Base-by-base conservation (phyloP, 768 basidiomycete species). In the Suillus placidus region DNA sequence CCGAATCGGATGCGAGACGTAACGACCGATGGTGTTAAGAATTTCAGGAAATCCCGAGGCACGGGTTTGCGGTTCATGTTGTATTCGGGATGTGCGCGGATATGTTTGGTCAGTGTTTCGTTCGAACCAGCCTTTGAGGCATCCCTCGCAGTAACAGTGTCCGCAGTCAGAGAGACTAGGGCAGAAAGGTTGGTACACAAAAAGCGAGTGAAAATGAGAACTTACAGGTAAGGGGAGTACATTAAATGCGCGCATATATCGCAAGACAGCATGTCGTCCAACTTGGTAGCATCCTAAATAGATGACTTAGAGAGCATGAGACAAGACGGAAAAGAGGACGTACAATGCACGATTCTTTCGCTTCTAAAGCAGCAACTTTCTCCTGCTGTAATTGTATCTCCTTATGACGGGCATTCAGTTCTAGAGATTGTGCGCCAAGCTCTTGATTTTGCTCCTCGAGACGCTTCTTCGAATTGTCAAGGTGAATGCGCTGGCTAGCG, bases 101-200 rank as follows among this genome's bases (percentile, higher is more conserved):
- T 77, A 67, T 89, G 85, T 66, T 84, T 82, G 0, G 76, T 78
- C 57, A 85, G 82, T 0, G 77, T 82, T 4, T 84, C 83, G 62
- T 67, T n/a, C 76, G 67, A 85, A 84, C 82, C 82, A 83, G 69
- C 87, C 85, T 54, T 81, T 79, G 8, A 92, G 79, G 69, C 90
- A 92, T 6, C 73, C 73, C 68, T 84, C 77, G 71, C 90, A 93
- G 71, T 88, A 91, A 0, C 86, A 84, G 74, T 93, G 91, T 3
- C 91, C 91, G 64, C 91, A 93, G 49, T 81, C 82, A 8, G 84
- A 76, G 26, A 92, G 80, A 5, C 90, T 91, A 69, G 12, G 47
- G 18, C 45, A 68, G 43, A n/a, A 14, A 2, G 63, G 40, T 61
- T 32, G 35, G 43, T n/a, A 57, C n/a, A 12, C 40, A 62, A 43